Conservation (phyloP, 83 land plant species). For the Thuja plicata region DNA sequence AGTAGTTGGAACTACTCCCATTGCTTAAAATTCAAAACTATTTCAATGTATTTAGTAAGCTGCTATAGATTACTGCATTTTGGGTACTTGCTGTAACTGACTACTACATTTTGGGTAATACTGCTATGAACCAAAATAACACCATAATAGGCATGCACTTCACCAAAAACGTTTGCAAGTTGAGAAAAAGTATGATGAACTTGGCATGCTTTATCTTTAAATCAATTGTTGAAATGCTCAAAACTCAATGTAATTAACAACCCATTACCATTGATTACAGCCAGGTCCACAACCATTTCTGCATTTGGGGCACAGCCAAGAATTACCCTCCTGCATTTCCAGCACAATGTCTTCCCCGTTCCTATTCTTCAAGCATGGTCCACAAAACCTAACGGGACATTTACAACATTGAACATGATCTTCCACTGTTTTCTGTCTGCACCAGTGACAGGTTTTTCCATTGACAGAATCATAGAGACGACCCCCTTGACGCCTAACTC, state of each 20-base stretch:
- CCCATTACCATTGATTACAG: conserved; percentile 35
- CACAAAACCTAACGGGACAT: conserved; percentile 41
- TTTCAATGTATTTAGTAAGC: not conserved
- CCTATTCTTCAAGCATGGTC: conserved; percentile 37
- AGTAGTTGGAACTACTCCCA: not conserved
- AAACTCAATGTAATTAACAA: not conserved
- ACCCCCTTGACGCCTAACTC: conserved; percentile 18
- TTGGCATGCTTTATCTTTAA: not conserved
- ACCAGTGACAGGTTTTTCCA: conserved; percentile 56
- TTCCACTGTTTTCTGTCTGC: conserved; percentile 60
- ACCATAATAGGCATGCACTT: not conserved
- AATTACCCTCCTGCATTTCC: conserved; percentile 31
- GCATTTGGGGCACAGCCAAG: conserved; percentile 57
- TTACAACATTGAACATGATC: conserved; percentile 34
- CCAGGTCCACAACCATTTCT: conserved; percentile 52
- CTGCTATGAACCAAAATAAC: not conserved
- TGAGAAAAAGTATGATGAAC: not conserved
- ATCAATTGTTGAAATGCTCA: not conserved
- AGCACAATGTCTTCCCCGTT: conserved; percentile 35
- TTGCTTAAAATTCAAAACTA: not conserved
- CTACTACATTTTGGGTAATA: not conserved
- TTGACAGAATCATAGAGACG: conserved; percentile 40
- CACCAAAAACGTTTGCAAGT: not conserved
- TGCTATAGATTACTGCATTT: not conserved
- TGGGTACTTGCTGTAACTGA: not conserved